Evolutionary conservation across 495 filamentous ascomycete species (phyloP).

Genomic region (Penicillium cosmopolitanum): DNA sequence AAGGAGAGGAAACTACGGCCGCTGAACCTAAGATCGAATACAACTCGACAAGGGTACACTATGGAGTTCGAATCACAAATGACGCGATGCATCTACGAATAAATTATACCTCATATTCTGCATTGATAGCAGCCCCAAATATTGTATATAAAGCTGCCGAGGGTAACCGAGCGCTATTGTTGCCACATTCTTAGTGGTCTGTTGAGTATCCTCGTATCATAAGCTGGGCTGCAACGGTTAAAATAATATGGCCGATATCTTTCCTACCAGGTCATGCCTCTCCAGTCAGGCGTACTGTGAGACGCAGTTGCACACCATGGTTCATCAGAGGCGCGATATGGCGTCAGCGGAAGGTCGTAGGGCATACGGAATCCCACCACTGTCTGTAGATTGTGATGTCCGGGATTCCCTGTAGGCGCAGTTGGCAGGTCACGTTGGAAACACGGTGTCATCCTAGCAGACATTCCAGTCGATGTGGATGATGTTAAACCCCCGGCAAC

Average conservation of each 20-base stretch:
- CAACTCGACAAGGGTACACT: conserved; percentile 5
- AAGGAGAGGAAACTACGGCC: background rate
- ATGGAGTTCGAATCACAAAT: conserved; percentile 17
- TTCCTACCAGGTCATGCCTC: conserved; percentile 57
- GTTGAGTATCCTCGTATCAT: background rate
- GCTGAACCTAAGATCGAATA: background rate
- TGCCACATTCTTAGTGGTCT: background rate
- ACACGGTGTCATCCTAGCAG: conserved; percentile 64
- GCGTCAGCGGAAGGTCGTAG: conserved; percentile 76
- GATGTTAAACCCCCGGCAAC: conserved; percentile 14
- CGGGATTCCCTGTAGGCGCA: conserved; percentile 6
- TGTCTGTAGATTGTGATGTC: conserved; percentile 4
- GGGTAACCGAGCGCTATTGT: background rate
- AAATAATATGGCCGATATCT: conserved; percentile 13
- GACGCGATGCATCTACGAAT: conserved; percentile 23
- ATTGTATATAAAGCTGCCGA: conserved; percentile 18
- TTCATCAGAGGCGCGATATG: conserved; percentile 62
- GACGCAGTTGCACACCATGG: conserved; percentile 78
- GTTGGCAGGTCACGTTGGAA: conserved; percentile 64
- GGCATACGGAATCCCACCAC: conserved; percentile 76
- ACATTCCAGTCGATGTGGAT: background rate
- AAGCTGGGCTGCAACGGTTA: background rate
- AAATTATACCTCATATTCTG: background rate
- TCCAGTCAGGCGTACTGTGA: conserved; percentile 69
- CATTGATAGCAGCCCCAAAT: conserved; percentile 1